Base-by-base conservation (phyloP, 768 basidiomycete genomes). In the Dacryopinax primogenitus region DNA sequence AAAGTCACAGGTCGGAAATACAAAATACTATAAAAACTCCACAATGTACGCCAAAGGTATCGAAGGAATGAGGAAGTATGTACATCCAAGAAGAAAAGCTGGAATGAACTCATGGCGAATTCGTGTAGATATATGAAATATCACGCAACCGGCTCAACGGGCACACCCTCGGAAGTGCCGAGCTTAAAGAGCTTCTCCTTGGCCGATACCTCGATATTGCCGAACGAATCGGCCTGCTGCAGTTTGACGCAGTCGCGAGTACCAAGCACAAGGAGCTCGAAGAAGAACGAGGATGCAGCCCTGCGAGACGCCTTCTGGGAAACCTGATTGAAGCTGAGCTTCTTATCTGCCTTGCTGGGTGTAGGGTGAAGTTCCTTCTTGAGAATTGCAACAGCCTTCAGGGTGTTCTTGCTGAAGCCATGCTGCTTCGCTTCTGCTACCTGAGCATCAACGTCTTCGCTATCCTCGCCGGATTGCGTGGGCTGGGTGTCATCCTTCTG, bases 261-360 rank as follows among this genome's bases (percentile, higher is more conserved):
- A 11, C 92, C 87, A 1, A 99, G 83, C 1, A 98, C 92, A 32
- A 99, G 85, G 34, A 97, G 76, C 75, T 99, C 96, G 73, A 99
- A 99, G 81, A 99, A 99, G 80, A 99, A 97, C 1, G 92, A 86
- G 0, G 95, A 85, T 1, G 95, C 92, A 13, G 93, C 96, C 41
- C 92, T 85, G 58, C 90, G 86, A 11, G 91, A 88, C 13, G 92
- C 88, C 79, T 90, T 90, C 68, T 88, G 81, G 15, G 90, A 81
- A 78, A 92, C 81, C 71, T 83, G 78, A 39, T 82, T 81, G 78
- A 97, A 97, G 71, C 86, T 90, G 70, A 94, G 76, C 9, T 76
- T 74, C 74, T 84, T 87, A 33, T 85, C 84, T 66, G 74, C 74
- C 36, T 47, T 79, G 1, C 76, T 77, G 13, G 76, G 76, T 32